Evolutionary conservation across 768 basidiomycete species (phyloP), one percentile per base, ranked within the genome.

Genomic region (Tulasnella sp.): DNA sequence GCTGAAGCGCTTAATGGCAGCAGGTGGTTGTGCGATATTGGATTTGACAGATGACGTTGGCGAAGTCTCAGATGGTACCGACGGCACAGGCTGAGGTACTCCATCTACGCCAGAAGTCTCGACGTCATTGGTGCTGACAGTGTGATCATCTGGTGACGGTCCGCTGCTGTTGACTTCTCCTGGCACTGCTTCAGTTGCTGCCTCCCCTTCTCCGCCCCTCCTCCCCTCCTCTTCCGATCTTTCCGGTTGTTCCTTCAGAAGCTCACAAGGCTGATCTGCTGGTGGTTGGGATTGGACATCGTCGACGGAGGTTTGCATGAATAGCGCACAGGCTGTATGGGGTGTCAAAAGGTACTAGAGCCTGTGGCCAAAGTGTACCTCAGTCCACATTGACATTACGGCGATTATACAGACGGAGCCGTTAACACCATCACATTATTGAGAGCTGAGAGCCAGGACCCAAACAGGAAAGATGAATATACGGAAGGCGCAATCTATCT

Each of bases 1-100:
- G 68, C 76, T 88, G 71, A 92, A 93, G 67, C 85, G 83, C 76
- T 97, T 98, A 60, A 70, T 69, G n/a, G 67, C 64, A 3, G 69
- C 53, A 24, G 67, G 55, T 27, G 69, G 64, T n/a, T n/a, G n/a
- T 10, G 70, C 65, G 7, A 67, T 63, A 2, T 69, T 65, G 8
- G 67, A 22, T 34, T 48, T 48, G 45, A 53, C 38, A 34, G 45
- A 17, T 7, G 56, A 19, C 30, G 61, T 12, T 10, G 59, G 7
- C 57, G 57, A 25, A 34, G 42, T 30, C 4, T 44, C 49, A 30
- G 65, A 25, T 11, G 51, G 9, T 15, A 49, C 15, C 1, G 57
- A 29, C 19, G 53, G 30, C 34, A 22, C 22, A 7, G 52, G 12
- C 19, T 31, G 11, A 4, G 52, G 38, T 53, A 31, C 12, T 22